Conservation (phyloP, 805 yeast genomes). For the Jamesozyma hellenica region DNA sequence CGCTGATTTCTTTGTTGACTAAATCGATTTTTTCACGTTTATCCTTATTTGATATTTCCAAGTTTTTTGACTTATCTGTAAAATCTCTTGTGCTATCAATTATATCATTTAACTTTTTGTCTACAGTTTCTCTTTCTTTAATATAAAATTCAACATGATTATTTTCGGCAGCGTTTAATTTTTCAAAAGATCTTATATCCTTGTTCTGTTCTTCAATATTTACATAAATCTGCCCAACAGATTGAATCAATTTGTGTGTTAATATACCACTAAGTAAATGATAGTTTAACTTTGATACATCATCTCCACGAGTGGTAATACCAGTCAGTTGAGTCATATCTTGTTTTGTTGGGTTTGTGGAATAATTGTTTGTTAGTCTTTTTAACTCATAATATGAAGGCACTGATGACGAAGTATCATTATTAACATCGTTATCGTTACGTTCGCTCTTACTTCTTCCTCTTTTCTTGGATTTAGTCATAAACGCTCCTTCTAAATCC, state of each 20-base stretch:
- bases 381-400: conserved; percentile 46
- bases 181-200: conserved; percentile 40
- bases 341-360: conserved; percentile 57
- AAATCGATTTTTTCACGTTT: conserved; percentile 19
- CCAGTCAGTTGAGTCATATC: conserved; percentile 42
- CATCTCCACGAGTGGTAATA: conserved; percentile 34
- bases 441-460: conserved; percentile 14
- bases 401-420: background rate
- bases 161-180: conserved; percentile 33
- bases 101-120: conserved; percentile 36
- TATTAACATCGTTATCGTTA: conserved; percentile 6
- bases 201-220: conserved; percentile 35
- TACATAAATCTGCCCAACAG: conserved; percentile 39
- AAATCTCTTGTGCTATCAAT: conserved; percentile 11
- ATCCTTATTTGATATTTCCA: conserved; percentile 24
- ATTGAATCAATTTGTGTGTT: conserved; percentile 55
- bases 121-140: conserved; percentile 37
- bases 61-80: conserved; percentile 25
- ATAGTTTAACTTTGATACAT: conserved; percentile 29
- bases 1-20: conserved; percentile 24
- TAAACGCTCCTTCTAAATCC: conserved; percentile 34
- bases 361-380: conserved; percentile 55
- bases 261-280: conserved; percentile 33
- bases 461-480: conserved; percentile 19
- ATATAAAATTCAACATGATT: conserved; percentile 36